Evolutionary conservation across 441 rosid species (phyloP), one percentile per base, ranked within the genome.

Genomic region (Rhodomyrtus psidioides): DNA sequence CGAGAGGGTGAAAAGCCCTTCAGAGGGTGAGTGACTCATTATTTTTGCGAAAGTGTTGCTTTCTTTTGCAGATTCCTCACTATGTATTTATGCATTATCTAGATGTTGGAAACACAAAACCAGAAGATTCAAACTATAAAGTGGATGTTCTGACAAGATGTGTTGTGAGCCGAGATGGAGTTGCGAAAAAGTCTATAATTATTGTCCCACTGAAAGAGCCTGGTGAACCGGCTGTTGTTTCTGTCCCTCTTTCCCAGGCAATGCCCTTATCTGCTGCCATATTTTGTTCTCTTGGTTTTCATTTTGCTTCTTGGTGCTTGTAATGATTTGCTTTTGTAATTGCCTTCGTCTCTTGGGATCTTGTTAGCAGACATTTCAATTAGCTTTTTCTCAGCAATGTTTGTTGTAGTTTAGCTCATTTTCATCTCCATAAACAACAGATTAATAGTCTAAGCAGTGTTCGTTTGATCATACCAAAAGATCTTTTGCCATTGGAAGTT

Each of bases 131-230:
- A 86, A 90, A 92, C 84, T 97, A 97, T 90, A 91, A 92, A 0
- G 94, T 95, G 24, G 96, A 93, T 89, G 92, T 97, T 85, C 94
- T 97, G 87, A 94, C 99, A 60, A 97, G 99, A 91, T 97, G 99
- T 91, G 85, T 83, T 55, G 95, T 95, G 74, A 92, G 91, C 90
- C 95, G 85, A 91, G 94, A 93, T 85, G 93, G 94, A 62, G 83
- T 86, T 89, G 93, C 93, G 15, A 95, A 94, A 89, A 97, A 92
- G 90, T 91, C 89, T 42, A 87, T 94, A 76, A 92, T 91, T 89
- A 90, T 93, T 84, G 91, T 94, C 82, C 95, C 97, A 42, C 60
- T 96, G 88, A 94, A 92, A 87, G 96, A 91, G 58, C 88, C 90
- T 85, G 99, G 99, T 83, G 99, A 97, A 89, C 94, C 99, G 83